Percentiles rank a stretch among this genome's conserved stretches.
Conservation (phyloP, 73 alveolate genomes). For the Paramecium caudatum region DNA sequence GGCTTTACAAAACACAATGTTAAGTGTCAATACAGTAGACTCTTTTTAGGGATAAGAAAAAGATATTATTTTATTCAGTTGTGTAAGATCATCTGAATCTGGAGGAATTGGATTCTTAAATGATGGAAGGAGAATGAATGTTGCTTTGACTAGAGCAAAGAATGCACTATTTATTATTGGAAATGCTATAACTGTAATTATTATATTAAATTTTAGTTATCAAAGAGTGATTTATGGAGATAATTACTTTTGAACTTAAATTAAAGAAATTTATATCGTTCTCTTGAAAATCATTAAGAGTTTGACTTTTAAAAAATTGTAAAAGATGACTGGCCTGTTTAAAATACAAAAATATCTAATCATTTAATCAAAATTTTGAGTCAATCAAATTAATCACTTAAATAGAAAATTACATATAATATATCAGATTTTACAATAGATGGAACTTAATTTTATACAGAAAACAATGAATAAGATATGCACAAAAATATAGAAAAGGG, state of each 20-base stretch:
- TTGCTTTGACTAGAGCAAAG: conserved; percentile 91
- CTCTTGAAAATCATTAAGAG: not conserved
- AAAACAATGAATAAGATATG: no score
- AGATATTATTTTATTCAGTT: conserved; percentile 83
- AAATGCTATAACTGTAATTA: conserved; percentile 80
- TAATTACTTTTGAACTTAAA: not conserved
- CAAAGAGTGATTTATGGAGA: conserved; percentile 31
- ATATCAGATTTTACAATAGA: conserved; percentile 6
- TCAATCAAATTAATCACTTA: not conserved
- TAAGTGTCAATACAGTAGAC: conserved; percentile 87
- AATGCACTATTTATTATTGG: conserved; percentile 84
- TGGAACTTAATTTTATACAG: not conserved
- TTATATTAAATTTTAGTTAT: not conserved
- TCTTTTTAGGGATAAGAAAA: conserved; percentile 88
- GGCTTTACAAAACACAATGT: conserved; percentile 65
- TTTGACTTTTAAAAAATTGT: not conserved
- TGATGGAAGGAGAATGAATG: conserved; percentile 88
- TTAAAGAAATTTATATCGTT: not conserved
- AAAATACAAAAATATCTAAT: not conserved
- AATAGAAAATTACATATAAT: not conserved
- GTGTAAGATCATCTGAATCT: conserved; percentile 81
- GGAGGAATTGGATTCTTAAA: conserved; percentile 81
- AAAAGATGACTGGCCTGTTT: not conserved
- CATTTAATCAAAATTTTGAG: not conserved
- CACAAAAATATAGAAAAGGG: no score